phyloP scores from a whole-genome alignment of 768 basidiomycete species.

The Phanerodontia chrysosporium region DNA sequence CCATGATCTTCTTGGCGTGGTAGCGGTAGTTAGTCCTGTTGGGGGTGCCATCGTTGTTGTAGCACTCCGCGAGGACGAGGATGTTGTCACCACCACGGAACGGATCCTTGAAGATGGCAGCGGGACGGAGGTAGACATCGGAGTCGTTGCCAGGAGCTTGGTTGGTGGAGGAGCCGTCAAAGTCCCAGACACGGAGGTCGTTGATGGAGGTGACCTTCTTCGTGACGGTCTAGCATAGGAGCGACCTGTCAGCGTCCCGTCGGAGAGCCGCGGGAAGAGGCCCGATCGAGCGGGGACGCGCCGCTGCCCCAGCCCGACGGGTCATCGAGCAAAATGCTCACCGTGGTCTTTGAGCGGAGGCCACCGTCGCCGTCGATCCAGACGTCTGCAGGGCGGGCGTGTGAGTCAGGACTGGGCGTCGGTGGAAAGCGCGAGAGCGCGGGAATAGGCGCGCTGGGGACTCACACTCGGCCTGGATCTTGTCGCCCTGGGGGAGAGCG shows the following conservation, averaged over 20 bases:
- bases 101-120: constrained; percentile 96
- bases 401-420: constrained; percentile 15
- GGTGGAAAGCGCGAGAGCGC: constrained; percentile 4
- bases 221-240: constrained; percentile 64
- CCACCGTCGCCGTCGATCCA: constrained; percentile 97
- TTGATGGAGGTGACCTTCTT: constrained; percentile 85
- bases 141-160: constrained; percentile 96
- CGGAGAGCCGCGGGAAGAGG: constrained; percentile 3
- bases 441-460: background rate
- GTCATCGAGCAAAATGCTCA: constrained; percentile 29
- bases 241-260: constrained; percentile 7
- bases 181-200: constrained; percentile 97
- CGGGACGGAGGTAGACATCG: constrained; percentile 96
- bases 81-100: constrained; percentile 99
- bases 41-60: constrained; percentile 98
- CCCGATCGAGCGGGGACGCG: background rate
- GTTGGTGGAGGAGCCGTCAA: constrained; percentile 96
- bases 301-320: background rate
- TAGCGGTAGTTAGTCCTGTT: constrained; percentile 96
- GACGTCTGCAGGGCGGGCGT: constrained; percentile 51
- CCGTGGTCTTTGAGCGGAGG: constrained; percentile 95
- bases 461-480: constrained; percentile 92
- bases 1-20: constrained; percentile 93
- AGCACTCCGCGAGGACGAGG: constrained; percentile 93
- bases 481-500: constrained; percentile 83